phyloP scores from a whole-genome alignment of 2,329 filamentous ascomycete species.

The Colletotrichum gloeosporioides region DNA sequence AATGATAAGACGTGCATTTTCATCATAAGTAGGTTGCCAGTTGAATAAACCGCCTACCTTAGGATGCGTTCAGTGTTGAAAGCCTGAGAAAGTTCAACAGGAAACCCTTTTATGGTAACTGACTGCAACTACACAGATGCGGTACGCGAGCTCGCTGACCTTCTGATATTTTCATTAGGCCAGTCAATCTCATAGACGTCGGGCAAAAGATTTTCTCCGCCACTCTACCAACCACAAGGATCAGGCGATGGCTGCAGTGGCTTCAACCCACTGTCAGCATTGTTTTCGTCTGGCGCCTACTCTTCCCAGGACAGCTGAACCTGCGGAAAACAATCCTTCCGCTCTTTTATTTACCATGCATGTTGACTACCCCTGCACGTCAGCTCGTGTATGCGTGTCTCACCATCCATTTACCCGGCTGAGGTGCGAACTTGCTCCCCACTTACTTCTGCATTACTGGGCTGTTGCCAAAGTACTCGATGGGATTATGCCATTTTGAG shows the following conservation, averaged over 20 bases:
- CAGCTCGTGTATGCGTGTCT: constrained; percentile 13
- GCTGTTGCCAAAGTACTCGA: not conserved
- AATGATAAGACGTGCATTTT: not conserved
- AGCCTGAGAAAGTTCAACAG: not conserved
- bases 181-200: not conserved
- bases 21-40: not conserved
- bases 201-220: not conserved
- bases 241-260: not conserved
- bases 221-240: not conserved
- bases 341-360: not conserved
- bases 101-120: not conserved
- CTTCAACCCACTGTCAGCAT: not conserved
- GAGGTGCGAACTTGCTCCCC: not conserved
- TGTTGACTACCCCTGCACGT: not conserved
- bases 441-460: not conserved
- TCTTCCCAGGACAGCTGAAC: not conserved
- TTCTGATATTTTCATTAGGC: not conserved
- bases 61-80: not conserved
- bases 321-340: not conserved
- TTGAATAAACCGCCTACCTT: not conserved
- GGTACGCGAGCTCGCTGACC: not conserved
- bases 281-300: too few relatives aligned
- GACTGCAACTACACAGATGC: not conserved
- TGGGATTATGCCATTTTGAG: not conserved
- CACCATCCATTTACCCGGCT: not conserved